Evolutionary conservation across 2,329 filamentous ascomycete species (phyloP).

Genomic region (Bipolaris sorokiniana): DNA sequence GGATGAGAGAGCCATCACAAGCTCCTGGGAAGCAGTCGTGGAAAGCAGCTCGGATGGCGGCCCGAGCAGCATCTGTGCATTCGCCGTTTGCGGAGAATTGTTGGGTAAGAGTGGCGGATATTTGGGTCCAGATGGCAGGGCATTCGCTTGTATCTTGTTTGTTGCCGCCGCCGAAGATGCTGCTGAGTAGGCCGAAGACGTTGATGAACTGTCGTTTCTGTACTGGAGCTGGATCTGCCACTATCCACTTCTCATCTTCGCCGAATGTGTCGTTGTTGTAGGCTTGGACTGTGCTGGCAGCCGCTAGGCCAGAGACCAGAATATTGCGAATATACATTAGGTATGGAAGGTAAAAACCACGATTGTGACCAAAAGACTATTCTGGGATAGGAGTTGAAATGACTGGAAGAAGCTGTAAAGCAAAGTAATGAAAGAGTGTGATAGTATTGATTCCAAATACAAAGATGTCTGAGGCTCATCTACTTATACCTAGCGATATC

Average conservation of each 20-base stretch:
- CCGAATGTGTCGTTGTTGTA: conserved; percentile 29
- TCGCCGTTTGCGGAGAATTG: conserved; percentile 44
- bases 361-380: conserved; percentile 16
- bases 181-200: conserved; percentile 14
- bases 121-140: conserved; percentile 43
- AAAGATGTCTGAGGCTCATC: conserved; percentile 5
- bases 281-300: conserved; percentile 34
- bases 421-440: conserved; percentile 20
- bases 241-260: conserved; percentile 21
- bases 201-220: conserved; percentile 25
- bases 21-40: conserved; percentile 48
- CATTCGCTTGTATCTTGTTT: conserved; percentile 20
- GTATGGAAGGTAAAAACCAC: conserved; percentile 1
- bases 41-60: conserved; percentile 44
- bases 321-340: conserved; percentile 46
- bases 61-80: conserved; percentile 46
- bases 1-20: conserved; percentile 47
- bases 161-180: conserved; percentile 11
- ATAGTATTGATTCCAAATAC: conserved; percentile 12
- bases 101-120: conserved; percentile 40
- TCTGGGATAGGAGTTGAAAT: conserved; percentile 1
- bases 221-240: conserved; percentile 4
- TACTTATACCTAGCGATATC: conserved; percentile 31
- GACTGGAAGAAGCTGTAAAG: conserved; percentile 5
- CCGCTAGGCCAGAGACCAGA: conserved; percentile 34